phyloP scores from a whole-genome alignment of 805 yeast genomes.

The Candida pini region DNA sequence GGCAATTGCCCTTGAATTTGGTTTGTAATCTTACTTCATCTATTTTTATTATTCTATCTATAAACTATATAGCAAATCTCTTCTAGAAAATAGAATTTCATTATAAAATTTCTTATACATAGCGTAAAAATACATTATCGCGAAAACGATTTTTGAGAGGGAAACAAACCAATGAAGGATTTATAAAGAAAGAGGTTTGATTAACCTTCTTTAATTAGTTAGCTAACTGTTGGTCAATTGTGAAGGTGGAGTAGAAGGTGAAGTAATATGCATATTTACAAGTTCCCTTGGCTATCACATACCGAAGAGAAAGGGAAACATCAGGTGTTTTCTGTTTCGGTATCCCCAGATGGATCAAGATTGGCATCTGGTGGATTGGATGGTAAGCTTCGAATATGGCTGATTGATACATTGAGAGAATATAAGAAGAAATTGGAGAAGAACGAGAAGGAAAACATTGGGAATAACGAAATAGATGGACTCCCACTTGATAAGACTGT shows the following conservation, averaged over 20 bases:
- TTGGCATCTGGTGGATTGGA: slow-evolving; percentile 93
- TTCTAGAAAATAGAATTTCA: too few relatives aligned
- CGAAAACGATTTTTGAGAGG: too few relatives aligned
- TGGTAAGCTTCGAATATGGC: slow-evolving; percentile 92
- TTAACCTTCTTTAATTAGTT: too few relatives aligned
- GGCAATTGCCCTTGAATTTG: slow-evolving; percentile 54
- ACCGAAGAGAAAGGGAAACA: slow-evolving; percentile 72
- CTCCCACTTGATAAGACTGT: slow-evolving; percentile 22
- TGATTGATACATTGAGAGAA: slow-evolving; percentile 46
- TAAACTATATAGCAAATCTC: slow-evolving; percentile 1
- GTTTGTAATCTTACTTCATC: slow-evolving; percentile 19
- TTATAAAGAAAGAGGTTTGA: too few relatives aligned
- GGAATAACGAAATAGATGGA: slow-evolving; percentile 9
- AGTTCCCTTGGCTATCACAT: slow-evolving; percentile 70
- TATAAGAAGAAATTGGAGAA: slow-evolving; percentile 27
- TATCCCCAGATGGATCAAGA: slow-evolving; percentile 76
- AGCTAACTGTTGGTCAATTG: too few relatives aligned
- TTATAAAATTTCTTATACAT: too few relatives aligned
- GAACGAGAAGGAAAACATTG: slow-evolving; percentile 14
- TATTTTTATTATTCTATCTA: neutral
- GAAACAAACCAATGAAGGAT: too few relatives aligned
- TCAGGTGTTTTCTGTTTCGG: slow-evolving; percentile 81
- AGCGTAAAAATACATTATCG: too few relatives aligned
- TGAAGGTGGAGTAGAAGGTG: too few relatives aligned
- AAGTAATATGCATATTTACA: slow-evolving; percentile 62